A percentile compares a stretch with the other conserved stretches of the same genome.
Evolutionary conservation across 768 basidiomycete genomes (phyloP).

Genomic region (Peribolospora baueri): DNA sequence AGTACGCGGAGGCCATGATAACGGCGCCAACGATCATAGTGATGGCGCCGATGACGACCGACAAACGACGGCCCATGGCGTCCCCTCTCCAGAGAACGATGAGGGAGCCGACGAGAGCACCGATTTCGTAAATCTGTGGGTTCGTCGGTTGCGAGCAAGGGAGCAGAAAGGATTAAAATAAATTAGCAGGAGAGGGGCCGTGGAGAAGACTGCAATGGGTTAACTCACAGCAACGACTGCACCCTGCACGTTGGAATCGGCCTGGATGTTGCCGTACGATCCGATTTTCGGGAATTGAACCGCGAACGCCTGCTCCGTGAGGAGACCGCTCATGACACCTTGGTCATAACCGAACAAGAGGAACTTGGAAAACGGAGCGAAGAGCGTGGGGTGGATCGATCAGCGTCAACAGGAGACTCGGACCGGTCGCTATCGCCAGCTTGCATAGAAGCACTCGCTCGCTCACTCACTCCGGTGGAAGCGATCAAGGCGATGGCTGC

Average conservation of each 20-base stretch:
- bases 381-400: too few relatives aligned
- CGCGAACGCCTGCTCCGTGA: conserved; percentile 37
- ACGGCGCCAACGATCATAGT: conserved; percentile 14
- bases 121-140: conserved; percentile 29
- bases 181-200: not conserved
- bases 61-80: conserved; percentile 13
- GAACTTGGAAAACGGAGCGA: not conserved
- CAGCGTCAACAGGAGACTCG: too few relatives aligned
- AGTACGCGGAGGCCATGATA: conserved; percentile 24
- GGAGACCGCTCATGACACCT: conserved; percentile 42
- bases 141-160: not conserved
- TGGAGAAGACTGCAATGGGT: not conserved
- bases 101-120: conserved; percentile 38
- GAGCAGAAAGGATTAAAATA: not conserved
- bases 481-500: too few relatives aligned
- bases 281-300: conserved; percentile 8
- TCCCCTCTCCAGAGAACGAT: conserved; percentile 28
- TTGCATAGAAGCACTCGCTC: too few relatives aligned
- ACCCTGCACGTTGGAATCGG: too few relatives aligned
- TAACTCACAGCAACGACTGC: too few relatives aligned
- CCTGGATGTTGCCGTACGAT: not conserved
- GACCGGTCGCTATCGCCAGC: too few relatives aligned
- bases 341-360: conserved; percentile 43
- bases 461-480: too few relatives aligned
- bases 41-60: conserved; percentile 9